phyloP scores from a whole-genome alignment of 2,329 filamentous ascomycete species.

The Neonectria sp. region DNA sequence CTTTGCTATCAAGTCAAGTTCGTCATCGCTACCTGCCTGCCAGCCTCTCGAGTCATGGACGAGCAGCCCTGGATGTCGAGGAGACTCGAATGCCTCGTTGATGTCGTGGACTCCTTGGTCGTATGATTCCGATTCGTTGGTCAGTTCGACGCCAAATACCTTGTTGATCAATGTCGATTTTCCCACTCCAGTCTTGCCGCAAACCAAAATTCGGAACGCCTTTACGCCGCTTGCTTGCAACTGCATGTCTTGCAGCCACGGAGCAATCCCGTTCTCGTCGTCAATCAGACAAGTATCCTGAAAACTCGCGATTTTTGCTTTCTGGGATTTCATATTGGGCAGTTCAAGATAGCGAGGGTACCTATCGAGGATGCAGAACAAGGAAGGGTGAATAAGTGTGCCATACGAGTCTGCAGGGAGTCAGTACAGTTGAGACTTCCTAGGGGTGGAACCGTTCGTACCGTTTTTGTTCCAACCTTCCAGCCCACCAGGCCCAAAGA shows the following conservation, averaged over 20 bases:
- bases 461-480: constrained; percentile 38
- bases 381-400: constrained; percentile 42
- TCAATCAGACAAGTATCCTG: constrained; percentile 38
- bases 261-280: constrained; percentile 25
- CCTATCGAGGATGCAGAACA: constrained; percentile 45
- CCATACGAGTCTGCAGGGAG: constrained; percentile 26
- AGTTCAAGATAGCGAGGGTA: constrained; percentile 42
- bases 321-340: constrained; percentile 35
- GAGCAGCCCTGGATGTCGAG: constrained; percentile 42
- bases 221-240: constrained; percentile 44
- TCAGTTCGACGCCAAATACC: constrained; percentile 47
- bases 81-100: constrained; percentile 45
- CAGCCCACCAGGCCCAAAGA: constrained; percentile 30
- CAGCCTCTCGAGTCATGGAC: constrained; percentile 47
- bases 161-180: constrained; percentile 49
- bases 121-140: constrained; percentile 41
- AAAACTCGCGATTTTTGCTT: constrained; percentile 38
- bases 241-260: constrained; percentile 44
- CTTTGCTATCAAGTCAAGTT: constrained; percentile 46
- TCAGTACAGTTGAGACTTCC: not conserved
- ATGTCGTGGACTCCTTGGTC: constrained; percentile 46
- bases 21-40: constrained; percentile 44
- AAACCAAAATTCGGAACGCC: constrained; percentile 45
- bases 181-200: constrained; percentile 45
- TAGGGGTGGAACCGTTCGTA: not conserved